Evolutionary conservation across 257 asterid species (phyloP).

Genomic region (Thymus quinquecostatus): DNA sequence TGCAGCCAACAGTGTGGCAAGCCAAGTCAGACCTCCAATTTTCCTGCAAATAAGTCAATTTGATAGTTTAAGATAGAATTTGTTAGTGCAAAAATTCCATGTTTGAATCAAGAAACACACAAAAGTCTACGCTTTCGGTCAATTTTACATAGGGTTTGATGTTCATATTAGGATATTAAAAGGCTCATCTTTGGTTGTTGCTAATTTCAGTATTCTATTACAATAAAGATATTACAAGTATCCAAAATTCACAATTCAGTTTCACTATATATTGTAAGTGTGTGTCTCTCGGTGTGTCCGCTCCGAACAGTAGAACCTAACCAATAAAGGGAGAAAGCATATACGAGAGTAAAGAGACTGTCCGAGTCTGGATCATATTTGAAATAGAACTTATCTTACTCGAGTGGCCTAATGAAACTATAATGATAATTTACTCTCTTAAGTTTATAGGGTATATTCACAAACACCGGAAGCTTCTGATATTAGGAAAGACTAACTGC

Average conservation of each 20-base stretch:
- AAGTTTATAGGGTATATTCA: too few species aligned
- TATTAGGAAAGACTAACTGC: background rate
- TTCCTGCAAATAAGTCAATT: constrained; percentile 28
- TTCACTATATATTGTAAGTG: background rate
- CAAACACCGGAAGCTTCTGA: background rate
- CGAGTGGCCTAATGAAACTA: background rate
- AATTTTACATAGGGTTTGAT: constrained; percentile 14
- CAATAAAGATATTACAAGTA: background rate
- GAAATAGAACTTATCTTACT: background rate
- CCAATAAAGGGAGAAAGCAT: background rate
- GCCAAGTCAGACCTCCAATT: background rate
- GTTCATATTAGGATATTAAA: background rate
- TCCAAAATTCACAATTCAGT: constrained; percentile 9
- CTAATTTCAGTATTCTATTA: background rate
- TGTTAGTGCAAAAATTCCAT: background rate
- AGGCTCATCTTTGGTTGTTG: background rate
- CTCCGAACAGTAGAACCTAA: background rate
- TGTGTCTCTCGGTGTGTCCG: background rate
- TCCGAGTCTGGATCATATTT: background rate
- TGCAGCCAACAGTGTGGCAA: background rate
- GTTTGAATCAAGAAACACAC: constrained; percentile 8
- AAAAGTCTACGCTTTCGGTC: background rate
- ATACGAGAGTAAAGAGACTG: background rate
- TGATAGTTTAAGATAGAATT: background rate
- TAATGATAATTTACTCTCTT: background rate